Conservation (phyloP, 164 flowering plant genomes). For the Nelumbo lutea region DNA sequence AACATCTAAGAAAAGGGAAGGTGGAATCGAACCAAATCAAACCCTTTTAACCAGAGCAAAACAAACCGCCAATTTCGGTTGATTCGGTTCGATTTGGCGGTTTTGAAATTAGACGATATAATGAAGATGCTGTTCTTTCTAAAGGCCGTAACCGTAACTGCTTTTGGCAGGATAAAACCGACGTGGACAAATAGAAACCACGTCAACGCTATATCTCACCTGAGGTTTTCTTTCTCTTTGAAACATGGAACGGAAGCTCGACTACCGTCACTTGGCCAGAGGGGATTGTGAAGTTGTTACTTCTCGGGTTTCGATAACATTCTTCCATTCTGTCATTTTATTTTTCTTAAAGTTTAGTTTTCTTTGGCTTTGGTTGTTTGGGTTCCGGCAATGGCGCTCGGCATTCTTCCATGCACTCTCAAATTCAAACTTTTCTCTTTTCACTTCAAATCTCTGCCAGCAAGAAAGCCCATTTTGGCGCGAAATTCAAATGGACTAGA, state of each 20-base stretch:
- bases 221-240: background rate
- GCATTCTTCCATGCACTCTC: conserved; percentile 14
- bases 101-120: too few relatives aligned
- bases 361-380: background rate
- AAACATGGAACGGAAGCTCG: background rate
- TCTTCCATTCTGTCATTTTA: background rate
- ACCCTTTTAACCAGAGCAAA: too few relatives aligned
- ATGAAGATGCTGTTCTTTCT: too few relatives aligned
- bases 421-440: conserved; percentile 12
- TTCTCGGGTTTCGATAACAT: background rate
- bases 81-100: too few relatives aligned
- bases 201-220: conserved; percentile 2
- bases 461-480: conserved; percentile 31
- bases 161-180: conserved; percentile 1
- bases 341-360: background rate
- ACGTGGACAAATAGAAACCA: conserved; percentile 19
- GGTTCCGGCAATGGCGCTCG: conserved; percentile 17
- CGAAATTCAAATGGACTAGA: conserved; percentile 30
- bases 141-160: too few relatives aligned
- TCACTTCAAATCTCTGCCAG: conserved; percentile 12
- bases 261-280: background rate
- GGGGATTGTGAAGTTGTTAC: background rate
- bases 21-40: too few relatives aligned
- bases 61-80: too few relatives aligned
- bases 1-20: too few relatives aligned